A percentile compares a stretch with the other conserved stretches of the same genome.
Evolutionary conservation across 75 land plant species (phyloP).

Genomic region (Ceratopteris richardii): DNA sequence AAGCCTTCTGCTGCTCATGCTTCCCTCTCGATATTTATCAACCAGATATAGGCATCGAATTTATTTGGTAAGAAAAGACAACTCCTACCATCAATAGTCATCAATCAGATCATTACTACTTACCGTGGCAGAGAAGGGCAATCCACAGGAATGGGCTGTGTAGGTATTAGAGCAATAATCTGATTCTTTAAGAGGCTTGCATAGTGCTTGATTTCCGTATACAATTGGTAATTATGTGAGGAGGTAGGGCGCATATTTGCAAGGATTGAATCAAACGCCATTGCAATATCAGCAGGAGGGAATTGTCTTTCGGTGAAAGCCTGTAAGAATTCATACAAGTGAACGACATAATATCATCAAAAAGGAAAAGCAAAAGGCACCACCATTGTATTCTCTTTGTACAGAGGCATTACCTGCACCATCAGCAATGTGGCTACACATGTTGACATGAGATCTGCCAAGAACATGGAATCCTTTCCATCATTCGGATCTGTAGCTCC

Average conservation of each 20-base stretch:
- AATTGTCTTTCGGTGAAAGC: constrained; percentile 72
- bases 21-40: no score
- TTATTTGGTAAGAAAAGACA: no score
- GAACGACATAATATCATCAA: background rate
- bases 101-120: no score
- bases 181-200: constrained; percentile 68
- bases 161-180: constrained; percentile 69
- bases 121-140: background rate
- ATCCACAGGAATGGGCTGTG: constrained; percentile 16
- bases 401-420: constrained; percentile 58
- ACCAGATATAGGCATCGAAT: no score
- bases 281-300: constrained; percentile 73
- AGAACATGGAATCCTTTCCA: constrained; percentile 29
- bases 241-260: constrained; percentile 60
- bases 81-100: no score
- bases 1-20: no score
- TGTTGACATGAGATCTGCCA: constrained; percentile 64
- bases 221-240: constrained; percentile 61
- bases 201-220: constrained; percentile 71
- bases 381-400: no score
- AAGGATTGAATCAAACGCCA: constrained; percentile 65
- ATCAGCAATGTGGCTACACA: constrained; percentile 82
- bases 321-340: no score
- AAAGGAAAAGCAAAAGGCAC: background rate
- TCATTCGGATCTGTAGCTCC: constrained; percentile 17